Base-by-base conservation (phyloP, 768 basidiomycete genomes). In the Paxillus involutus region DNA sequence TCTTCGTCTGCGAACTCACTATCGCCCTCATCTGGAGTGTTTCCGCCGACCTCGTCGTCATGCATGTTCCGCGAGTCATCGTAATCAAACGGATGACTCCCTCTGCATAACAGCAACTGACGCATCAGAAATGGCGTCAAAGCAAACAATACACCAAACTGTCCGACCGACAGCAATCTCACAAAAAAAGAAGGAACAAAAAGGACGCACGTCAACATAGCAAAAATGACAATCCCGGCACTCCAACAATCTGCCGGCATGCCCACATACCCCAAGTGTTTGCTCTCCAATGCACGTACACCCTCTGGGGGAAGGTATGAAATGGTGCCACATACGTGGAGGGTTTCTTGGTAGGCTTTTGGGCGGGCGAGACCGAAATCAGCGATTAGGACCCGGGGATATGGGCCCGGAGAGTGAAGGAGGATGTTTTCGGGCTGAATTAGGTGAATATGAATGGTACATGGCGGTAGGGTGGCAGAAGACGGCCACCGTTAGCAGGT, bases 241-340 rank as follows among this genome's bases (percentile, higher is more conserved):
- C 91, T 91, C 91, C 91, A 94, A 62, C 91, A 93, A 68, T 94
- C 91, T 3, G 90, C 80, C n/a, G 90, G 88, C 86, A 92, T 87
- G 17, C 89, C 89, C 32, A 78, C 70, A 59, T 91, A 91, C 47
- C 87, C 83, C 41, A 89, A 69, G 53, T 89, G 77, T 59, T 85
- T 86, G 59, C 87, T 77, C 60, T 91, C 88, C 40, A 93, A 72
- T 7, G 91, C 91, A 10, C 88, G 75, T 36, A 94, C 82, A 11
- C 89, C 91, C 70, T 94, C 91, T 0, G 91, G 91, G 8, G 91
- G 90, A 14, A 94, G 75, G 68, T 93, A 94, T 1, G 88, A 85
- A 17, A 93, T 83, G 0, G 91, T 93, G n/a, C 91, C 91, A 55
- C 88, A 91, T 41, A 91, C 91, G 59, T 91, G 91, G 63, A 90